Percentiles rank a stretch among this genome's conserved stretches.
Conservation (phyloP, 306 rosid species). For the Cucurbita argyrosperma region DNA sequence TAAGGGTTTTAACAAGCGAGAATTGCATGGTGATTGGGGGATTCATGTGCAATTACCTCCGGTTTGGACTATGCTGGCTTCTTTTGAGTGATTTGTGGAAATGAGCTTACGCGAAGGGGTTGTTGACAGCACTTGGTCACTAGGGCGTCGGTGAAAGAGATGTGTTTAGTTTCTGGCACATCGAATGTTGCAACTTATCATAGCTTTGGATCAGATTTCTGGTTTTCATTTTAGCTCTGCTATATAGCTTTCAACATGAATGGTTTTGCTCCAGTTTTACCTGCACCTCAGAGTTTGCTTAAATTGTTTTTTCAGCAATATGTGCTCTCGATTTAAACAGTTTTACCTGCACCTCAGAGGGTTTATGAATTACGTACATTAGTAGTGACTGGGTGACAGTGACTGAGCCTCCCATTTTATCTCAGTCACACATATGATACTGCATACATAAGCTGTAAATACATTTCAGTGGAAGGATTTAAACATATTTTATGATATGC, state of each 20-base stretch:
- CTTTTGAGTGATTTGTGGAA: not conserved
- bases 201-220: not conserved
- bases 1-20: not conserved
- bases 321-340: not conserved
- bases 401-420: not conserved
- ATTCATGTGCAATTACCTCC: not conserved
- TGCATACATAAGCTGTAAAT: too few relatives aligned
- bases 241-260: not conserved
- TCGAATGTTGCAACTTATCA: not conserved
- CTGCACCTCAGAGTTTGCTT: not conserved
- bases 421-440: too few relatives aligned
- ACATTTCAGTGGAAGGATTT: not conserved
- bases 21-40: not conserved
- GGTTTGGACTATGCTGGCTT: not conserved
- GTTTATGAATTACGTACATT: not conserved
- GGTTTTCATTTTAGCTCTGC: not conserved
- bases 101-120: not conserved
- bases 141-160: not conserved
- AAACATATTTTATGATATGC: constrained; percentile 15
- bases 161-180: not conserved
- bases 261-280: not conserved
- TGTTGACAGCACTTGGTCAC: not conserved
- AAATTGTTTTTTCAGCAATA: not conserved
- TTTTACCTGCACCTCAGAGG: not conserved
- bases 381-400: not conserved